Percentiles rank a stretch among this genome's conserved stretches.
phyloP scores from a whole-genome alignment of 2,329 filamentous ascomycete genomes.

The Trichophyton equinum region DNA sequence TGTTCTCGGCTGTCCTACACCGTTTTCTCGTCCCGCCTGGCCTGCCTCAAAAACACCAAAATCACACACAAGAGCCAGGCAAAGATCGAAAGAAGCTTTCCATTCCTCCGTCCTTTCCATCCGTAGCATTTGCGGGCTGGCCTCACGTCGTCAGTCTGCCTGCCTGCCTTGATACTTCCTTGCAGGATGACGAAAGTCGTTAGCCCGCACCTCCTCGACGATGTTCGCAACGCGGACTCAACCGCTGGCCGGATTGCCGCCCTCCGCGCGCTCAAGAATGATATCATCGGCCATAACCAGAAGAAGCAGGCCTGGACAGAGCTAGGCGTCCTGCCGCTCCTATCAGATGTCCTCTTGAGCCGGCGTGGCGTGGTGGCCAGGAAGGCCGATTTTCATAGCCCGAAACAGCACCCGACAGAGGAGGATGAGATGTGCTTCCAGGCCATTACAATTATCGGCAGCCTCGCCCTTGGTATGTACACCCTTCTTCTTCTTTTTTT shows the following conservation, averaged over 20 bases:
- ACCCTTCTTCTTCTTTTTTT: neutral
- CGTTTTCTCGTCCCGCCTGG: neutral
- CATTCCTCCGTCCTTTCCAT: neutral
- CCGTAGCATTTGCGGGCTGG: neutral
- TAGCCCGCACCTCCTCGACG: slow-evolving; percentile 42
- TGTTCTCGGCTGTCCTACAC: neutral
- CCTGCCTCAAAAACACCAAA: neutral
- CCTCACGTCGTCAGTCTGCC: neutral
- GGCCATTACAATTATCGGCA: slow-evolving; percentile 71
- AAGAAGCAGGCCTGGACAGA: slow-evolving; percentile 70
- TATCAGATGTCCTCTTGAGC: slow-evolving; percentile 38
- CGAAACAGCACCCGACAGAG: slow-evolving; percentile 31
- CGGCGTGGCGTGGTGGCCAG: slow-evolving; percentile 29
- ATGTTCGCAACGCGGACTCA: slow-evolving; percentile 43
- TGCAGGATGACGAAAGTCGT: slow-evolving; percentile 42
- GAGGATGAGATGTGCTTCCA: slow-evolving; percentile 61
- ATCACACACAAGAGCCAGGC: neutral
- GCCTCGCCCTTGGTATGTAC: slow-evolving; percentile 64
- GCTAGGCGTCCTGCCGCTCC: slow-evolving; percentile 49
- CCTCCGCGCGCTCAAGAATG: slow-evolving; percentile 70
- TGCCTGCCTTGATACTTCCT: neutral
- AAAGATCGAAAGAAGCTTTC: neutral
- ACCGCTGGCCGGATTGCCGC: slow-evolving; percentile 37
- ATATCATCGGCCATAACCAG: slow-evolving; percentile 74
- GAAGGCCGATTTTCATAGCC: slow-evolving; percentile 19